Evolutionary conservation across 139 green algal genomes (phyloP).

Genomic region (Mesostigma viride): DNA sequence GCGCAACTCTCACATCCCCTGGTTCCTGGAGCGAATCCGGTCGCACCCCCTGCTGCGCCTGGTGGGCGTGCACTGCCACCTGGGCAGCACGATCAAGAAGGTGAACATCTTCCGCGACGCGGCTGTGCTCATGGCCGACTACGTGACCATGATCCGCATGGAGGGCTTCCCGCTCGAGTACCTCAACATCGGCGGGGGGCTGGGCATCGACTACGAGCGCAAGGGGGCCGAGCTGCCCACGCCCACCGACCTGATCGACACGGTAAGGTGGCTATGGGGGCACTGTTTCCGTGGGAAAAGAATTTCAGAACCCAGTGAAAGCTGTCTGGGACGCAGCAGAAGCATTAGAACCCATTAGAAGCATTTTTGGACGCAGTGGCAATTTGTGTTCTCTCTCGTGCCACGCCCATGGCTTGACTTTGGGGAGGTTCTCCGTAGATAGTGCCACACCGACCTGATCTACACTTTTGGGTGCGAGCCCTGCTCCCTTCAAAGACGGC

Average conservation of each 20-base stretch:
- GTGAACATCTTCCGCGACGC: slow-evolving; percentile 92
- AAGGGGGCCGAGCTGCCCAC: slow-evolving; percentile 67
- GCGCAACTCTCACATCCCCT: slow-evolving; percentile 84
- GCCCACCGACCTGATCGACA: slow-evolving; percentile 84
- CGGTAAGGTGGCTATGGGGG: slow-evolving; percentile 13
- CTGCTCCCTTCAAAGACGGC: too few relatives aligned
- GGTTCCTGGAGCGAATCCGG: slow-evolving; percentile 75
- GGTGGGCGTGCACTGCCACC: slow-evolving; percentile 87
- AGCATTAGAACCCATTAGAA: too few relatives aligned
- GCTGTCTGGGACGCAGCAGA: too few relatives aligned
- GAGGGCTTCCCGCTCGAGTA: slow-evolving; percentile 86
- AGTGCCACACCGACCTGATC: too few relatives aligned
- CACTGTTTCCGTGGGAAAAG: too few relatives aligned
- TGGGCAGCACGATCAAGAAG: slow-evolving; percentile 94
- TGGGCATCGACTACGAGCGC: slow-evolving; percentile 88
- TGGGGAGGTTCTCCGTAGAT: too few relatives aligned
- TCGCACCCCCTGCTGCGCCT: slow-evolving; percentile 61
- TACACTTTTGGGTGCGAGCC: too few relatives aligned
- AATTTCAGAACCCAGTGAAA: too few relatives aligned
- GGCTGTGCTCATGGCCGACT: slow-evolving; percentile 82
- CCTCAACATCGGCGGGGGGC: slow-evolving; percentile 91
- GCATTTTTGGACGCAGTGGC: too few relatives aligned
- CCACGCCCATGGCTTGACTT: too few relatives aligned
- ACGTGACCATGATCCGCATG: slow-evolving; percentile 71
- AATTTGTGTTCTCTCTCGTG: too few relatives aligned